These are phyloP conservation scores for Capsicum rhomboideum DNA, from an alignment of 257 asterid genomes.

Conservation along the genomic window DNA sequence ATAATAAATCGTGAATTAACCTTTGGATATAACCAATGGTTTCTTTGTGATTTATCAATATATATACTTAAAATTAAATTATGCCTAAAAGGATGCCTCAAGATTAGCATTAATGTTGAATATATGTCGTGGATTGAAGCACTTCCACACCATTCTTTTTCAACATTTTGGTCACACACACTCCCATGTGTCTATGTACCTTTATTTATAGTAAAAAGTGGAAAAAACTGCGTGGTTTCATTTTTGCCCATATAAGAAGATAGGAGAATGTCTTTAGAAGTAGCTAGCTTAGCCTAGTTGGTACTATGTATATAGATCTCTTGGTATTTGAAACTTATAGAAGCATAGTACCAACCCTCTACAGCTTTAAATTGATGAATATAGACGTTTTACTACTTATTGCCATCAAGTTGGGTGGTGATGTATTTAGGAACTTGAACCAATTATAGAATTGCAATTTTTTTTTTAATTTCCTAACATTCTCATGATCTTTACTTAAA, in stretches of 20 bases:
- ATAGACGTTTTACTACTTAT: not conserved
- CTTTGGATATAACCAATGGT: conserved; percentile 14
- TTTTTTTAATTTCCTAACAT: too few species aligned
- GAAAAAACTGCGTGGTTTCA: not conserved
- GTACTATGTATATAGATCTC: not conserved
- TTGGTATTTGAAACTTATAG: not conserved
- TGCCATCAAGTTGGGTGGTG: not conserved
- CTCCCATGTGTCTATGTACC: conserved; percentile 17
- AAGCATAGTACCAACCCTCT: not conserved
- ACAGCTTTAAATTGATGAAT: not conserved
- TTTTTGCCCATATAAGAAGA: not conserved
- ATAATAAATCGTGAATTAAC: conserved; percentile 28
- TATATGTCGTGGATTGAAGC: conserved; percentile 24
- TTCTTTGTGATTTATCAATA: conserved; percentile 21
- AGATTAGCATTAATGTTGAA: conserved; percentile 11
- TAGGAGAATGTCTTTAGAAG: not conserved
- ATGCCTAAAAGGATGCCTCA: conserved; percentile 9
- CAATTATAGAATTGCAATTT: not conserved
- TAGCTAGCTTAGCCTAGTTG: not conserved
- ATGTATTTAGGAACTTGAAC: conserved; percentile 33
- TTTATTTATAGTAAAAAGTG: not conserved
- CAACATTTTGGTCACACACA: conserved; percentile 6
- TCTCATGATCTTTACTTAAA: not conserved
- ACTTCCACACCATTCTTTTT: conserved; percentile 31
- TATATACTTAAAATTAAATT: not conserved